Evolutionary conservation across 2,329 filamentous ascomycete genomes (phyloP), one percentile per base, ranked within the genome.

Genomic region (Penicillium carneum): DNA sequence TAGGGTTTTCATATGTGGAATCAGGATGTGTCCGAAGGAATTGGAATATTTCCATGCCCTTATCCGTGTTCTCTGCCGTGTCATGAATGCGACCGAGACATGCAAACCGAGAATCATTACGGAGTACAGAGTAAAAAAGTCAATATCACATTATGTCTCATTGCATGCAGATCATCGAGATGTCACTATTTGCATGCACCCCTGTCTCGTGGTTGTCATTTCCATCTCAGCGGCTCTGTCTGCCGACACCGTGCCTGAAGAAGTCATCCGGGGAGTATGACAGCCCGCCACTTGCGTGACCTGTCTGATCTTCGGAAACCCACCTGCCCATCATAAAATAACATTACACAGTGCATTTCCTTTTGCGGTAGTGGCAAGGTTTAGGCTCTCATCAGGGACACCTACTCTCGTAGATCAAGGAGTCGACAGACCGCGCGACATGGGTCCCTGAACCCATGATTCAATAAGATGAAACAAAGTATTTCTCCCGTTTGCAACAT

Each of bases 81-180:
- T 64, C 48, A 47, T 43, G 29, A 66, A 55, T 31, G 43, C 51
- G 41, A 59, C 63, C 42, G 53, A 66, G 59, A 66, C 58, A 63
- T 48, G 45, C 20, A 57, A 55, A 39, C 39, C 8, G 14, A 46
- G 7, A 36, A n/a, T 26, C 49, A 34, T 33, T 26, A 26, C 23
- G 23, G 23, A 26, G 11, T 42, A 38, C 2, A 2, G 12, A 16
- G 18, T 38, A 42, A 3, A n/a, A 20, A 39, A 48, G 36, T 14
- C 36, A 34, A 16, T 18, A 42, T 59, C 20, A 41, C 18, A 12
- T 39, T 16, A 31, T 49, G 53, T 62, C 49, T 59, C 11, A 46
- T 53, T 14, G 20, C 38, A 49, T 49, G 57, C 43, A 49, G 36
- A 56, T 48, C 51, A 55, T 54, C 26, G 16, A 42, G 26, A 38